Conservation (phyloP, 2,329 filamentous ascomycete species). For the Botryotinia narcissicola region DNA sequence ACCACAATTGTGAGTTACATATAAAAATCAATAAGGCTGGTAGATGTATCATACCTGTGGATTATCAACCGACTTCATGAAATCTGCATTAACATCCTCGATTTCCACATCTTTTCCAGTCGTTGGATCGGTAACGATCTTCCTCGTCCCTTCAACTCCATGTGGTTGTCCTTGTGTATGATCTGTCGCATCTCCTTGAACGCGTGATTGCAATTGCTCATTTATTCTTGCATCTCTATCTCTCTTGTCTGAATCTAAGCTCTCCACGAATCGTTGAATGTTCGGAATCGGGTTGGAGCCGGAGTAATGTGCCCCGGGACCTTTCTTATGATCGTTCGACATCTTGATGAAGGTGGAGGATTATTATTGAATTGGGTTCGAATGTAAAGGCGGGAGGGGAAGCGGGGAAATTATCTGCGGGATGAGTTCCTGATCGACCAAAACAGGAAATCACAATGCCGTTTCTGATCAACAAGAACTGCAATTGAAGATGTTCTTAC, state of each 20-base stretch:
- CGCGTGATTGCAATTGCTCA: slow-evolving; percentile 42
- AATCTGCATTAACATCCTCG: slow-evolving; percentile 71
- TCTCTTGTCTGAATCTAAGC: slow-evolving; percentile 76
- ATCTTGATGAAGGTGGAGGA: not conserved
- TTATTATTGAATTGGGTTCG: not conserved
- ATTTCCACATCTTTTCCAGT: slow-evolving; percentile 85
- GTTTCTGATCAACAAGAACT: not conserved
- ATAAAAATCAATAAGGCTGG: slow-evolving; percentile 5
- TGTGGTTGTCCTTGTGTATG: slow-evolving; percentile 43
- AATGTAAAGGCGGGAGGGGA: not conserved
- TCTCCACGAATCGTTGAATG: slow-evolving; percentile 51
- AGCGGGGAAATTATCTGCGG: not conserved
- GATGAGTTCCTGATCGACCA: not conserved
- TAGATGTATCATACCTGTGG: slow-evolving; percentile 55
- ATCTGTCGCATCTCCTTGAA: slow-evolving; percentile 42
- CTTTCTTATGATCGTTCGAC: slow-evolving; percentile 23
- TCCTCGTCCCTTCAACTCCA: slow-evolving; percentile 45
- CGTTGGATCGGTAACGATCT: slow-evolving; percentile 78
- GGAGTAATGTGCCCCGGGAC: slow-evolving; percentile 26
- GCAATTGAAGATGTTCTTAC: not conserved
- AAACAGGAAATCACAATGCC: not conserved
- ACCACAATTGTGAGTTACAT: not conserved
- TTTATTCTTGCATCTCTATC: slow-evolving; percentile 72
- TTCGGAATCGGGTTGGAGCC: slow-evolving; percentile 32
- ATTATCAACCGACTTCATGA: slow-evolving; percentile 68